Conservation (phyloP, 2,329 filamentous ascomycete genomes). For the Alternaria rosae region DNA sequence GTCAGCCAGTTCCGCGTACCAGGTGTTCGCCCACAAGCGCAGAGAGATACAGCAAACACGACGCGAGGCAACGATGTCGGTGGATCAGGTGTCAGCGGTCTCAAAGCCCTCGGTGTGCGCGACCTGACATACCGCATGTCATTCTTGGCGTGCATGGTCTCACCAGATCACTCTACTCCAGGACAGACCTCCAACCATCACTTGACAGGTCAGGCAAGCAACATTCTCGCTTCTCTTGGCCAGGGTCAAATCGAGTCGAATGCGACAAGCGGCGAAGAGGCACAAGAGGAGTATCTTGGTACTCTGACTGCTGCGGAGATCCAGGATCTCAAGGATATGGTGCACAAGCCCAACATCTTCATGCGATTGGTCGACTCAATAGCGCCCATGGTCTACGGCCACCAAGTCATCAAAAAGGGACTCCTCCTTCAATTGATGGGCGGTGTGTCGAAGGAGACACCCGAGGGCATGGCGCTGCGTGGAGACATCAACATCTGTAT, state of each 20-base stretch:
- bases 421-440: slow-evolving; percentile 92
- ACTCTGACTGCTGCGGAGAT: slow-evolving; percentile 89
- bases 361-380: slow-evolving; percentile 90
- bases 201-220: slow-evolving; percentile 75
- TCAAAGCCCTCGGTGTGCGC: slow-evolving; percentile 91
- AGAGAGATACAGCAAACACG: slow-evolving; percentile 80
- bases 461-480: slow-evolving; percentile 93
- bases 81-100: slow-evolving; percentile 82
- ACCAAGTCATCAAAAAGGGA: slow-evolving; percentile 97
- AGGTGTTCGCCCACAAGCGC: slow-evolving; percentile 80
- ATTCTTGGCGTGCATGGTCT: slow-evolving; percentile 97
- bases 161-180: slow-evolving; percentile 81
- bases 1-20: slow-evolving; percentile 94
- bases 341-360: slow-evolving; percentile 96
- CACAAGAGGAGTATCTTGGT: slow-evolving; percentile 84
- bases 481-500: slow-evolving; percentile 99
- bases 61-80: slow-evolving; percentile 79
- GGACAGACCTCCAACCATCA: slow-evolving; percentile 76
- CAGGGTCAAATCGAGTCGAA: slow-evolving; percentile 71
- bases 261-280: slow-evolving; percentile 75
- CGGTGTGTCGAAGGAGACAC: slow-evolving; percentile 90
- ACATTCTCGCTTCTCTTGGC: slow-evolving; percentile 85
- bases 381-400: slow-evolving; percentile 95
- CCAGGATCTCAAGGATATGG: slow-evolving; percentile 88
- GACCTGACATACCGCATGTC: slow-evolving; percentile 95